These are phyloP conservation scores for Epichloe elymi DNA, from an alignment of 2,329 filamentous ascomycete species.

Conservation along the genomic window DNA sequence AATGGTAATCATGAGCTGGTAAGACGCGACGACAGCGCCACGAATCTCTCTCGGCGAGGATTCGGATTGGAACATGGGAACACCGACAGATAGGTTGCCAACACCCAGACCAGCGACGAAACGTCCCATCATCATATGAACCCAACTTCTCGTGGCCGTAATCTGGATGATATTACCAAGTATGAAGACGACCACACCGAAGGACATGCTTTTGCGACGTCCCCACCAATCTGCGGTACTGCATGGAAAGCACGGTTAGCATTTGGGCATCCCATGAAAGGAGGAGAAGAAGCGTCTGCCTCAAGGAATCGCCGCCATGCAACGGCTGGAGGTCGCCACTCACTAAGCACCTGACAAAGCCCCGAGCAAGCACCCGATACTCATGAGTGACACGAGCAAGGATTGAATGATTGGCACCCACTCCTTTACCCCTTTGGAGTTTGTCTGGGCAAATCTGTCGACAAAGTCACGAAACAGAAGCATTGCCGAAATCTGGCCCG, in stretches of 20 bases:
- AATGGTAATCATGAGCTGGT: conserved; percentile 61
- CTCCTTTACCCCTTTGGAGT: conserved; percentile 23
- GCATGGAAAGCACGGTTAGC: background rate
- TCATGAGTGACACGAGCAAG: conserved; percentile 42
- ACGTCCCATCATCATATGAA: conserved; percentile 52
- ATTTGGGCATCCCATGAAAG: background rate
- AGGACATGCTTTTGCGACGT: conserved; percentile 39
- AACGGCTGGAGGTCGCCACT: conserved; percentile 4
- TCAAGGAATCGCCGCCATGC: background rate
- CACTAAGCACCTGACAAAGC: conserved; percentile 37
- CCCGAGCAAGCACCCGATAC: conserved; percentile 41
- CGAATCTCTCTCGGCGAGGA: conserved; percentile 48
- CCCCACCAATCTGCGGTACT: conserved; percentile 44
- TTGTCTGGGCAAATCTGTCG: conserved; percentile 38
- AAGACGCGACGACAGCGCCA: conserved; percentile 52
- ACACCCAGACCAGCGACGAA: conserved; percentile 55
- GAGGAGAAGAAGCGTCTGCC: background rate
- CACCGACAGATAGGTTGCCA: conserved; percentile 50
- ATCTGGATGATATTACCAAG: conserved; percentile 56
- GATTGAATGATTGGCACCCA: conserved; percentile 32
- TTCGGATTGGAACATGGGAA: conserved; percentile 56
- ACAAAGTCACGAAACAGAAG: conserved; percentile 40
- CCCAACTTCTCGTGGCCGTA: conserved; percentile 43
- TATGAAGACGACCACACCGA: conserved; percentile 43
- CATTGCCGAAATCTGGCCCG: conserved; percentile 43